These are phyloP conservation scores for Balamuthia mandrillaris DNA, from an alignment of 208 protist genomes.

Conservation along the genomic window DNA sequence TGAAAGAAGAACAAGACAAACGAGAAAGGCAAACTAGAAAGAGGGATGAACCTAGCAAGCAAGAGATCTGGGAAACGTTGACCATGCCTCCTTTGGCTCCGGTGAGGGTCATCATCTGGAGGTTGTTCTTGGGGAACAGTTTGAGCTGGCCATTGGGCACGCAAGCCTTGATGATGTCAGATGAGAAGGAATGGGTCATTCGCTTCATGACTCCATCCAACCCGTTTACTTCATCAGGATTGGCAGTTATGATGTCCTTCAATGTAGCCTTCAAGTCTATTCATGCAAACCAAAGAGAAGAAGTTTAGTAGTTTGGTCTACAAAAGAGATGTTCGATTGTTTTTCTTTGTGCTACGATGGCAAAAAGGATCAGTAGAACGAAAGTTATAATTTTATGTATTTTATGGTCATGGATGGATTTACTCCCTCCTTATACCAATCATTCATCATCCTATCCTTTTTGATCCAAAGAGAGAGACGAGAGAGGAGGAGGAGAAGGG, in stretches of 20 bases:
- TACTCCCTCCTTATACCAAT: too few species aligned
- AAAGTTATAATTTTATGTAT: too few species aligned
- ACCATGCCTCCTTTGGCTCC: slow-evolving; percentile 97
- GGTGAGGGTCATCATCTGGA: slow-evolving; percentile 96
- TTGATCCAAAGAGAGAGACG: too few species aligned
- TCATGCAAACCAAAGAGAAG: too few species aligned
- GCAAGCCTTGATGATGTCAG: slow-evolving; percentile 71
- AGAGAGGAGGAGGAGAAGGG: too few species aligned
- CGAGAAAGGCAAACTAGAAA: background rate
- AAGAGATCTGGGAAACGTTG: slow-evolving; percentile 97
- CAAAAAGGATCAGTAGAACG: too few species aligned
- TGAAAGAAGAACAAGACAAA: background rate
- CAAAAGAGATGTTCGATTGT: too few species aligned
- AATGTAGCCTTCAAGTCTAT: background rate
- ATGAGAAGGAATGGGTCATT: slow-evolving; percentile 57
- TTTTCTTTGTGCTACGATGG: too few species aligned
- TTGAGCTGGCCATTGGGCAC: slow-evolving; percentile 78
- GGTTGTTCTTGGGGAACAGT: slow-evolving; percentile 94
- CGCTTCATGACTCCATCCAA: slow-evolving; percentile 35
- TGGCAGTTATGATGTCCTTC: background rate
- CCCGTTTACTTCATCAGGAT: background rate
- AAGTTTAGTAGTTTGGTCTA: too few species aligned
- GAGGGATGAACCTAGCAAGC: slow-evolving; percentile 69
- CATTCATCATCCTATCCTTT: too few species aligned
- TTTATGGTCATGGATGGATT: too few species aligned